Evolutionary conservation across 768 basidiomycete species (phyloP), one percentile per base, ranked within the genome.

Genomic region (Trametes cinnabarina): DNA sequence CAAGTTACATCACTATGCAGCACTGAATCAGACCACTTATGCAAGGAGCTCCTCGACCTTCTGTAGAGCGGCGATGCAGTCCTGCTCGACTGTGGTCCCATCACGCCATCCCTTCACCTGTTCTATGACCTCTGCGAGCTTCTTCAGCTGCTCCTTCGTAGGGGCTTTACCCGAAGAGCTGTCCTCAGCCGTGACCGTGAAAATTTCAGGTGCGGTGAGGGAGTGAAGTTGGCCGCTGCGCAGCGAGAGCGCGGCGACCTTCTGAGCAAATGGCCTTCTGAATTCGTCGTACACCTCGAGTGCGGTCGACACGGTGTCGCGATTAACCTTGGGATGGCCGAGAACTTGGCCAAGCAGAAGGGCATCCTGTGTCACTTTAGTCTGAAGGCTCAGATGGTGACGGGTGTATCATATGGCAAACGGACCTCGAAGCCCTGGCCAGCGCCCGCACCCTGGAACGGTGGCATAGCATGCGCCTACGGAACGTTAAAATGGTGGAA

Each of bases 201-300:
- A 28, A 7, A 48, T 28, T 23, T 54, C 52, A 1, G 43, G 43
- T 4, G n/a, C 50, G 14, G 51, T 47, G 40, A 73, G 68, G 32
- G 62, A 52, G 43, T 66, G 71, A 50, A 69, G 47, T 17, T 54
- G 34, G 1, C 73, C 72, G 0, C 59, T 48, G 42, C 42, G 17
- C 14, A 23, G 22, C 1, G 48, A 54, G 30, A 26, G 17, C 15
- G 39, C 58, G 7, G 62, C 57, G 34, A 74, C 49, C 12, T n/a
- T 11, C 25, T 73, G 68, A 2, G 67, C 63, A 20, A 70, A 63
- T 10, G 74, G 71, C 10, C 70, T 64, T 14, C 74, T 69, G 17
- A 69, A 54, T 4, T 62, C 40, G 53, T 76, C 68, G 51, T 75
- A 77, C 10, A 51, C 62, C 23, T 65, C 60, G 19, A 77, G 60